These are phyloP conservation scores for Globisporangium recalcitrans DNA, from an alignment of 352 stramenopile genomes.

Conservation along the genomic window DNA sequence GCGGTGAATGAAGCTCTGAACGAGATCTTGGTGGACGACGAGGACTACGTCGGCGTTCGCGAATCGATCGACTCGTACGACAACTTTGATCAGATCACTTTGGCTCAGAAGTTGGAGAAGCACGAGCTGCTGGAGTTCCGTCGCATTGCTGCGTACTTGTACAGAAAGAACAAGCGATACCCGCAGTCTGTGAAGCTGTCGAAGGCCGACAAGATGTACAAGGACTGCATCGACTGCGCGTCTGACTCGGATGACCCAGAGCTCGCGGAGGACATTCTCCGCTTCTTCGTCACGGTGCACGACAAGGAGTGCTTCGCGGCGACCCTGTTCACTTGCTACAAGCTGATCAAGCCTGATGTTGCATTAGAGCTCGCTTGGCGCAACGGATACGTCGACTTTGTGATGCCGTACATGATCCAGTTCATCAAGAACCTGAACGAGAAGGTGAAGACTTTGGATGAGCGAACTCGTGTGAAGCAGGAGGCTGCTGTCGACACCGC, in stretches of 20 bases:
- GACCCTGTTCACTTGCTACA: constrained; percentile 98
- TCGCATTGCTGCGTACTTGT: constrained; percentile 98
- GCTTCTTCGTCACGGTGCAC: constrained; percentile 98
- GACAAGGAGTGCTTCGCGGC: constrained; percentile 99
- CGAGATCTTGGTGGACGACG: constrained; percentile 94
- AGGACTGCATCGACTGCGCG: constrained; percentile 99
- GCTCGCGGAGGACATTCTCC: constrained; percentile 96
- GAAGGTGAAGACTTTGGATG: constrained; percentile 92
- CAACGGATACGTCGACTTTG: constrained; percentile 98
- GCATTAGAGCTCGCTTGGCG: constrained; percentile 98
- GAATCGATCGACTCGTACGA: constrained; percentile 98
- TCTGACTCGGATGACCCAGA: constrained; percentile 94
- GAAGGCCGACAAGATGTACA: constrained; percentile 99
- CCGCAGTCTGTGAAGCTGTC: constrained; percentile 97
- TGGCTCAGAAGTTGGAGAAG: constrained; percentile 98
- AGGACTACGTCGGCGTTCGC: constrained; percentile 96
- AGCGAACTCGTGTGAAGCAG: constrained; percentile 81
- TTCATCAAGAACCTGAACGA: constrained; percentile 96
- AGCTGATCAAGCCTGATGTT: constrained; percentile 98
- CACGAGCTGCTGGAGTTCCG: constrained; percentile 99
- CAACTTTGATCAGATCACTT: constrained; percentile 99
- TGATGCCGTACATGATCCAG: constrained; percentile 99
- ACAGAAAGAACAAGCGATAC: constrained; percentile 99
- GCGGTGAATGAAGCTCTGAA: constrained; percentile 99
- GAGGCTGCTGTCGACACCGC: constrained; percentile 57